phyloP scores from a whole-genome alignment of 2,329 filamentous ascomycete genomes.

The Grosmannia clavigera region DNA sequence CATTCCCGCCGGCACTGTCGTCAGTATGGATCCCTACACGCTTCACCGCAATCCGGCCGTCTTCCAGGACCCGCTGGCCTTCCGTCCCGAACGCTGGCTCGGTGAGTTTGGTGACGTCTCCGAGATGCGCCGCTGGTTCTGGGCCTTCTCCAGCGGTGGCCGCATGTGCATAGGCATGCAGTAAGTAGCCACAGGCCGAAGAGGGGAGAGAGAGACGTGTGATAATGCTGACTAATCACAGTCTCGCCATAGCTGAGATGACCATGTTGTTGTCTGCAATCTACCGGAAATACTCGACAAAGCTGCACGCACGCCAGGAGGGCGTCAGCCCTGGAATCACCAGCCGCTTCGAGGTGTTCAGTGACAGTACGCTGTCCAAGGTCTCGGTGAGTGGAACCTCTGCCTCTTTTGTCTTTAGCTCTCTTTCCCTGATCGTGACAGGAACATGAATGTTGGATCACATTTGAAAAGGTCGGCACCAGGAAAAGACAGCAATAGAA shows the following conservation, averaged over 20 bases:
- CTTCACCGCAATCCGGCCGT: slow-evolving; percentile 16
- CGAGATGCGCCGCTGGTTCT: slow-evolving; percentile 34
- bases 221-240: neutral
- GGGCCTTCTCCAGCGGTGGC: slow-evolving; percentile 57
- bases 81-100: slow-evolving; percentile 16
- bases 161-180: slow-evolving; percentile 50
- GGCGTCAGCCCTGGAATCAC: slow-evolving; percentile 25
- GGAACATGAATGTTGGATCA: slow-evolving; percentile 14
- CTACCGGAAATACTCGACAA: slow-evolving; percentile 29
- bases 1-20: slow-evolving; percentile 14
- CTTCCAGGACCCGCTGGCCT: slow-evolving; percentile 14
- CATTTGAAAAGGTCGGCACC: slow-evolving; percentile 2
- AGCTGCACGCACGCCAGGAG: slow-evolving; percentile 14
- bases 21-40: slow-evolving; percentile 15
- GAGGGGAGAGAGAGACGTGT: too few species aligned
- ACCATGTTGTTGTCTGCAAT: slow-evolving; percentile 30
- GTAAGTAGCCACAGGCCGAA: neutral
- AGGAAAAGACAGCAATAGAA: neutral
- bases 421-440: neutral
- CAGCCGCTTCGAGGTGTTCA: slow-evolving; percentile 27
- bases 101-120: slow-evolving; percentile 5
- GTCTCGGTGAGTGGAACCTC: neutral
- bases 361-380: slow-evolving; percentile 17
- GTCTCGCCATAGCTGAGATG: slow-evolving; percentile 37
- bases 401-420: neutral